Base-by-base conservation (phyloP, 257 asterid species). In the Datura wrightii region DNA sequence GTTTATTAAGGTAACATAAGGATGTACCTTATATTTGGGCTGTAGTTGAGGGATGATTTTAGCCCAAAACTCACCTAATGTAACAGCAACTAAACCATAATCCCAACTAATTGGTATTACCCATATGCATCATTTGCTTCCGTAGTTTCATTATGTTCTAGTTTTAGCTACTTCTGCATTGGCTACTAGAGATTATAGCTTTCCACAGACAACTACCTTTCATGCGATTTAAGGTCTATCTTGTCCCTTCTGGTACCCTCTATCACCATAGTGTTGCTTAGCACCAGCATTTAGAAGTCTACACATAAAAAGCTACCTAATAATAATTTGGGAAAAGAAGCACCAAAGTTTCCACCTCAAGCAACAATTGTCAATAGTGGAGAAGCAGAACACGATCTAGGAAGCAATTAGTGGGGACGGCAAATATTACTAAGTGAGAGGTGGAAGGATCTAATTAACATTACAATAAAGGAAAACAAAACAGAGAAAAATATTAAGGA, bases 321-420 rank as follows among this genome's bases (percentile, higher is more conserved):
- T 48, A 74, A 5, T n/a, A 44, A 44, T 9, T 31, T 24, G 65
- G 65, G 31, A 58, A 58, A 18, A 18, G 54, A 39, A 82, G 62
- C 74, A 52, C 37, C 10, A 82, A 69, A 50, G 39, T 42, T 59
- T 19, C 74, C 74, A 59, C 54, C 84, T 59, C 59, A 59, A 41
- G 56, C 74, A 19, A 81, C 63, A 63, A 80, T 16, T 63, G 36
- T 16, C 42, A 78, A 78, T 52, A 79, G 54, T 69, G 53, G 79
- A 42, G 79, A 71, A 41, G 56, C 37, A 34, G 2, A 53, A 5
- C 78, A 82, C 44, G 84, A 82, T 31, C 65, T 10, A 79, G 41
- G 46, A 79, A 58, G 10, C 34, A 5, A 56, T 56, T 56, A 56
- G 9, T 6, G 9, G 16, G 62, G 24, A 50, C 24, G 4, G 14